Base-by-base conservation (phyloP, 2,329 filamentous ascomycete species). In the Pyricularia grisea region DNA sequence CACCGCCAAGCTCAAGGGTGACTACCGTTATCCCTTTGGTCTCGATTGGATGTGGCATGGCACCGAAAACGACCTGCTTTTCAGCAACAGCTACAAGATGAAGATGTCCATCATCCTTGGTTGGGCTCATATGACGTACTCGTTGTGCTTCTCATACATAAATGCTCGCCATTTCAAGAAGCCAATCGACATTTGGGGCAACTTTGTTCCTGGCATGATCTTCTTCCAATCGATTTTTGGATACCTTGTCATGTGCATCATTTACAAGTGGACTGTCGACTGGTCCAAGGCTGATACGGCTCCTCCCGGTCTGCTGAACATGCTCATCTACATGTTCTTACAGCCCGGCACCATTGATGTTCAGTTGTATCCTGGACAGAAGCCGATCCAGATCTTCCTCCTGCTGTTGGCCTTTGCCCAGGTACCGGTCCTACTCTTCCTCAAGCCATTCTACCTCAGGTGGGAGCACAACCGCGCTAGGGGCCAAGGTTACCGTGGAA, bases 241-340 rank as follows among this genome's bases (percentile, higher is more conserved):
- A 67, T 99, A 99, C 77, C 87, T 99, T 23, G 92, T 97, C 66
- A 83, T 97, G 76, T 93, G 92, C 75, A 97, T 99, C 76, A 82
- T 99, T 74, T 98, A 96, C 86, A 99, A 99, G 82, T 99, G 96
- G 95, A 90, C 87, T 11, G 86, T 97, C 55, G 90, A 99, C 79
- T 99, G 95, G 95, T 74, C 78, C 66, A 88, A 84, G 12, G 85
- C 84, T 61, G 88, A 84, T 60, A 78, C 85, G 73, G 85, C 87
- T 71, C 92, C 96, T 1, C 95, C 96, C 2, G 93, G 93, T 75
- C 84, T 99, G 70, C 83, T 99, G 71, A 99, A 99, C 86, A 98
- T 98, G 94, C 85, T 99, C 76, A 99, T 99, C 76, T 97, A 97
- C 86, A 99, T 99, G 96, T 99, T 99, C 84, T 82, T 99, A 73